Conservation (phyloP, 2,329 filamentous ascomycete genomes). For the Fusarium udum region DNA sequence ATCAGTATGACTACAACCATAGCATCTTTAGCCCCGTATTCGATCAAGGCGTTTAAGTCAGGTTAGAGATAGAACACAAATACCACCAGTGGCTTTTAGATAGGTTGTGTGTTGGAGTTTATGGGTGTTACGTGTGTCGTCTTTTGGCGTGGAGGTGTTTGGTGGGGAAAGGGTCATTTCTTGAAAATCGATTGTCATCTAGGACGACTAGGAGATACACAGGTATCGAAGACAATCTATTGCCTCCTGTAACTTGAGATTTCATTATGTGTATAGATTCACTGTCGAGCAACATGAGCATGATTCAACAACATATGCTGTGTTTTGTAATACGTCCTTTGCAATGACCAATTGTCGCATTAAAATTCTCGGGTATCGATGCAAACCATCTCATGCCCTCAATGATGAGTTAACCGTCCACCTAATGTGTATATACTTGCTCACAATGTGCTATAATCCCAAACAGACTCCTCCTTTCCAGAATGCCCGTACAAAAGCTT, state of each 20-base stretch:
- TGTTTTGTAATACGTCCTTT: neutral
- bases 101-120: neutral
- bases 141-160: neutral
- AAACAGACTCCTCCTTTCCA: constrained; percentile 10
- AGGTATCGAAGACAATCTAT: neutral
- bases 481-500: neutral
- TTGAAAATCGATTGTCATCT: neutral
- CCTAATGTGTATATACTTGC: constrained; percentile 5
- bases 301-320: neutral
- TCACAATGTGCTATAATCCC: neutral
- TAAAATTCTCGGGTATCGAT: constrained; percentile 35
- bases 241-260: neutral
- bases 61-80: neutral
- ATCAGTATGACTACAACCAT: constrained; percentile 21
- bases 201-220: neutral
- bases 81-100: neutral
- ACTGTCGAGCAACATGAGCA: neutral
- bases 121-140: neutral
- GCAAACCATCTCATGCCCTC: constrained; percentile 20
- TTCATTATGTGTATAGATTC: neutral
- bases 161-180: neutral
- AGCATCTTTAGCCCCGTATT: neutral
- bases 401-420: constrained; percentile 6
- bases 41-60: neutral
- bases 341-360: constrained; percentile 7